These are phyloP conservation scores for Alternaria consortialis DNA, from an alignment of 2,329 filamentous ascomycete genomes.

Conservation along the genomic window DNA sequence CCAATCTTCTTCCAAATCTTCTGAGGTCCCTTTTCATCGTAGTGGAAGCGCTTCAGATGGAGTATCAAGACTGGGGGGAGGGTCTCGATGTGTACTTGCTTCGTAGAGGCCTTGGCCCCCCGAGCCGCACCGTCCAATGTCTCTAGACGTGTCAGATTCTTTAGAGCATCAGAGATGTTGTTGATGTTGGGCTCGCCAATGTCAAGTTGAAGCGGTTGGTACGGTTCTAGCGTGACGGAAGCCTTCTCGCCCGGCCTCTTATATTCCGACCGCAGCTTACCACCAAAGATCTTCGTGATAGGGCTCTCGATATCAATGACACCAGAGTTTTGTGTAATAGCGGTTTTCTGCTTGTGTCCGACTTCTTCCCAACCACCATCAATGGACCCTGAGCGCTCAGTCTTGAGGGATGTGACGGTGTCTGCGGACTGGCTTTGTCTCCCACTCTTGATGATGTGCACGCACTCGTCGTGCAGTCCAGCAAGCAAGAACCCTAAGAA, in stretches of 20 bases:
- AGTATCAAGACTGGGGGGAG: constrained; percentile 91
- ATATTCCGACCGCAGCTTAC: constrained; percentile 88
- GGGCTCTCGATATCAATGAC: constrained; percentile 77
- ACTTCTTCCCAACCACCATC: constrained; percentile 91
- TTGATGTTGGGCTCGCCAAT: constrained; percentile 87
- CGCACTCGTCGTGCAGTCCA: constrained; percentile 91
- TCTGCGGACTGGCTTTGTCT: constrained; percentile 41
- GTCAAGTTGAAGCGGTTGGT: constrained; percentile 92
- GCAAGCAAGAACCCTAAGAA: constrained; percentile 94
- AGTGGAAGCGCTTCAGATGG: constrained; percentile 97
- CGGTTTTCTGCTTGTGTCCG: constrained; percentile 86
- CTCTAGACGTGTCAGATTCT: constrained; percentile 83
- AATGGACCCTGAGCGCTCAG: constrained; percentile 56
- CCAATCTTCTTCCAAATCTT: constrained; percentile 99
- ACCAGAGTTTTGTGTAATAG: constrained; percentile 86
- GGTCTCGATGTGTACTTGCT: constrained; percentile 93
- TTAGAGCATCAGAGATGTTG: constrained; percentile 91
- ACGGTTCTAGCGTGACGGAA: constrained; percentile 91
- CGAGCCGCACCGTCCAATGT: constrained; percentile 81
- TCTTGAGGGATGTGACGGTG: constrained; percentile 53
- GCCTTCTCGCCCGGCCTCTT: constrained; percentile 85
- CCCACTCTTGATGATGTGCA: constrained; percentile 72
- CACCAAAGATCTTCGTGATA: constrained; percentile 93
- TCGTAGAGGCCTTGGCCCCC: constrained; percentile 81
- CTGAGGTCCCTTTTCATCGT: constrained; percentile 86